These are phyloP conservation scores for Tephrocybe sp. DNA, from an alignment of 768 basidiomycete genomes.

Conservation along the genomic window DNA sequence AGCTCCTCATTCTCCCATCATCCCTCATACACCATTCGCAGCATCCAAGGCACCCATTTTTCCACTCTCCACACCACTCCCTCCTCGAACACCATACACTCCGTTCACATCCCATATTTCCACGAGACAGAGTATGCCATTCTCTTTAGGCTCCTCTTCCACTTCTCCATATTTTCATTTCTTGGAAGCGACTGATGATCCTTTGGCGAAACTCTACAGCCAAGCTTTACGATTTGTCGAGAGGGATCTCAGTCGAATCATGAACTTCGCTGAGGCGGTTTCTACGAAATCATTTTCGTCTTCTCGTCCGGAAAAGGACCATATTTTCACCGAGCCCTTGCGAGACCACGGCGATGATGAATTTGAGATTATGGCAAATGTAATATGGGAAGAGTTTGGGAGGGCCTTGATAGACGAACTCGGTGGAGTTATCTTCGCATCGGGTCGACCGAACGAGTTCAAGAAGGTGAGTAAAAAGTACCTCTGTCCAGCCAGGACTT, in stretches of 20 bases:
- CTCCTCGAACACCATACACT: slow-evolving; percentile 49
- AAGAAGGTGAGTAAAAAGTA: slow-evolving; percentile 59
- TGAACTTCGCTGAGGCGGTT: slow-evolving; percentile 75
- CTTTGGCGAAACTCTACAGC: slow-evolving; percentile 79
- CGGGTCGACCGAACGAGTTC: slow-evolving; percentile 88
- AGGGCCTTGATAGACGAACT: slow-evolving; percentile 82
- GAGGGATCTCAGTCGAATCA: slow-evolving; percentile 68
- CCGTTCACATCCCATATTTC: slow-evolving; percentile 54
- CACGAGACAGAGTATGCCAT: slow-evolving; percentile 33
- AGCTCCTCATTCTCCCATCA: slow-evolving; percentile 69
- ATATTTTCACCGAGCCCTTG: not conserved
- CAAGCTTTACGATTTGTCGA: slow-evolving; percentile 80
- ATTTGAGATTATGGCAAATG: slow-evolving; percentile 85
- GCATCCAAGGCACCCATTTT: slow-evolving; percentile 27
- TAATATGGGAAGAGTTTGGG: slow-evolving; percentile 87
- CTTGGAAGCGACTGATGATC: slow-evolving; percentile 64
- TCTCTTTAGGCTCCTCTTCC: slow-evolving; percentile 23
- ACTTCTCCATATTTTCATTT: slow-evolving; percentile 44
- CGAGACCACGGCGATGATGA: slow-evolving; percentile 22
- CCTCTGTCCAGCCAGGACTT: too few relatives aligned
- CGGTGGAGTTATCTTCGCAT: slow-evolving; percentile 83
- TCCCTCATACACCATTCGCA: slow-evolving; percentile 75
- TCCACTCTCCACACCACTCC: slow-evolving; percentile 25
- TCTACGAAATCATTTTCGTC: slow-evolving; percentile 45
- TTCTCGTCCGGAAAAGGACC: slow-evolving; percentile 17